phyloP scores from a whole-genome alignment of 257 asterid genomes.

The Eucommia ulmoides region DNA sequence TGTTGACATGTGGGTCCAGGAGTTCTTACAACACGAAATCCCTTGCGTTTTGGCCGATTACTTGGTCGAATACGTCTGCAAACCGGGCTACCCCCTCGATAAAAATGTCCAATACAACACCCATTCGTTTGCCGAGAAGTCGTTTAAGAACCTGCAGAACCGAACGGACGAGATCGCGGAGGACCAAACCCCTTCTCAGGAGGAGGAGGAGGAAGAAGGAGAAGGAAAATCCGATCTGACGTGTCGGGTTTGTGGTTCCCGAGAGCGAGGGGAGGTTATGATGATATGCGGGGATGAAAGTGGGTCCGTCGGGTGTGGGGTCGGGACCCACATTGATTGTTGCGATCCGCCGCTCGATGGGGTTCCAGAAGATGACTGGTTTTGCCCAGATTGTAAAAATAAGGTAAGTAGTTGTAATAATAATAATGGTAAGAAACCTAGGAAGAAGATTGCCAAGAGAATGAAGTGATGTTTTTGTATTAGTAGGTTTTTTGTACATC shows the following conservation, averaged over 20 bases:
- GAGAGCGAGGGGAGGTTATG: slow-evolving; percentile 64
- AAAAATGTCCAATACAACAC: slow-evolving; percentile 75
- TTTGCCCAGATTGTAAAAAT: slow-evolving; percentile 28
- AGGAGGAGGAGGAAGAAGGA: slow-evolving; percentile 4
- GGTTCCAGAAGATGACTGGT: slow-evolving; percentile 67
- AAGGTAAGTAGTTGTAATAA: slow-evolving; percentile 7
- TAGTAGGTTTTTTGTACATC: not conserved
- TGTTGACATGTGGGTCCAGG: slow-evolving; percentile 80
- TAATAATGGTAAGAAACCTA: slow-evolving; percentile 6
- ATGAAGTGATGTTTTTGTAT: not conserved
- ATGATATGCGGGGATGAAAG: slow-evolving; percentile 60
- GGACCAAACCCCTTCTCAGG: slow-evolving; percentile 22
- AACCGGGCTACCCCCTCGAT: slow-evolving; percentile 70
- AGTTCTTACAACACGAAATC: slow-evolving; percentile 54
- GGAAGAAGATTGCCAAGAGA: not conserved
- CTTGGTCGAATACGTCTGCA: slow-evolving; percentile 88
- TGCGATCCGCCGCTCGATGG: slow-evolving; percentile 62
- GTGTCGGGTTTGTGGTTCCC: slow-evolving; percentile 40
- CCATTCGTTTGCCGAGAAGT: slow-evolving; percentile 63
- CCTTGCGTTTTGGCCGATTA: slow-evolving; percentile 80
- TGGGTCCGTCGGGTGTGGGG: slow-evolving; percentile 52
- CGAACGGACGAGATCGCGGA: slow-evolving; percentile 34
- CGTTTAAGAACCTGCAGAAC: slow-evolving; percentile 27
- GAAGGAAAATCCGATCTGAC: slow-evolving; percentile 19
- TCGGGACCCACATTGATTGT: slow-evolving; percentile 51